These are phyloP conservation scores for Ganoderma lingzhi DNA, from an alignment of 1,284 basidiomycete species.

Conservation along the genomic window DNA sequence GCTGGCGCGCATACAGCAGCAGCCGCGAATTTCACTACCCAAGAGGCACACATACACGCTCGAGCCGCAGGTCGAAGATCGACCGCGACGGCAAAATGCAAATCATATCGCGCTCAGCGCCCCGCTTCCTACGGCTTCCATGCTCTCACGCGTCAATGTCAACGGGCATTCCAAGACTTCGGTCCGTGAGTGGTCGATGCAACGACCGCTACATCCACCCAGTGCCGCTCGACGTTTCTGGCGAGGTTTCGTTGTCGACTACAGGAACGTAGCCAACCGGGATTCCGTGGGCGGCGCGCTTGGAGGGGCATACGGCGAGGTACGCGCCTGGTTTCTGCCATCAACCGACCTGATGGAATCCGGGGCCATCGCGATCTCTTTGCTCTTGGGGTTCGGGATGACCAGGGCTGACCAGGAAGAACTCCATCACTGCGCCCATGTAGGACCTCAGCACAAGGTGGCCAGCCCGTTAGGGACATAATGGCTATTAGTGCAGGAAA, in stretches of 20 bases:
- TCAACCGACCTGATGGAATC: not conserved
- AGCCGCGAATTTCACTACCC: not conserved
- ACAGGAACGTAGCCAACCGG: not conserved
- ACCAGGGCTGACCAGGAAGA: not conserved
- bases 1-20: not conserved
- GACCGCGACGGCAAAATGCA: not conserved
- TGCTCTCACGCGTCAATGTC: not conserved
- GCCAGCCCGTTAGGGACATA: not conserved
- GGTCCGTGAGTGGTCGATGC: not conserved
- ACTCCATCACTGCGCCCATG: not conserved
- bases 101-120: not conserved
- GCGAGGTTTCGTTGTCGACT: not conserved
- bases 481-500: not conserved
- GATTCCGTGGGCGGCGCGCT: not conserved
- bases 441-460: not conserved
- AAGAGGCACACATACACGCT: not conserved
- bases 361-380: not conserved
- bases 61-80: not conserved
- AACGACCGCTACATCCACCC: not conserved
- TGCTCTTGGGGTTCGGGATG: not conserved
- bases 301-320: not conserved
- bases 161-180: not conserved
- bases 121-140: slow-evolving; percentile 5
- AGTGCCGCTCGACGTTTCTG: not conserved
- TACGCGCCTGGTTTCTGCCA: not conserved